Base-by-base conservation (phyloP, 371 early-diverging fungal species). In the Mucor mucedo region DNA sequence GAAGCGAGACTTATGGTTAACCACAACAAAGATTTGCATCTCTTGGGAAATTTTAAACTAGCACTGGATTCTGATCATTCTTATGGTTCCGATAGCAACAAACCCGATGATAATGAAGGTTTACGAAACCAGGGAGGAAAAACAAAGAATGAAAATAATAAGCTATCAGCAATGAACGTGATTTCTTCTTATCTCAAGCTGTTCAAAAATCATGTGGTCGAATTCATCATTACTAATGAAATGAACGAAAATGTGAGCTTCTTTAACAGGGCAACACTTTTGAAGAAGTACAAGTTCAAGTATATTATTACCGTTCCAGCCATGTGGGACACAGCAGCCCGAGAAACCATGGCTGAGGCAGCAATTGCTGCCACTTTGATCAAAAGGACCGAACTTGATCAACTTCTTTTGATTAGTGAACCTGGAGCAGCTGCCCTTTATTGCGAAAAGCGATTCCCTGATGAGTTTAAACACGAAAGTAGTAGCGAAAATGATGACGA, bases 351-450 rank as follows among this genome's bases (percentile, higher is more conserved):
- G 79, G 65, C 74, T 33, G 64, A 73, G 16, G 79, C 79, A 11
- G 72, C 76, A 3, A 68, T 78, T 27, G 62, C 66, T 45, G 76
- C 76, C 14, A 70, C 66, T 9, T 60, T 78, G 6, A 65, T 78
- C 44, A 70, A 70, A 5, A 60, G 54, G 2, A 47, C 40, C 41
- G 74, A 76, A 30, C 68, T 67, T 38, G 71, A 71, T 1, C 65
- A 65, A 9, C 62, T 71, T 29, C 66, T 81, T 16, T 64, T 84
- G 59, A 76, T 84, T 42, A 77, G 71, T 38, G 84, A 84, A 44
- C 83, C 77, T 14, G 76, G 73, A 58, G 74, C 78, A 3, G 76
- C 78, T 3, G 76, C 78, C 7, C 65, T 76, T 32, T 78, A 66
- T 35, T 78, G 74, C 40, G 74, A 76, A 4, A 32, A 56, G 5